These are phyloP conservation scores for Triticum aestivum DNA, from an alignment of 176 grass and related monocot genomes.

Conservation along the genomic window DNA sequence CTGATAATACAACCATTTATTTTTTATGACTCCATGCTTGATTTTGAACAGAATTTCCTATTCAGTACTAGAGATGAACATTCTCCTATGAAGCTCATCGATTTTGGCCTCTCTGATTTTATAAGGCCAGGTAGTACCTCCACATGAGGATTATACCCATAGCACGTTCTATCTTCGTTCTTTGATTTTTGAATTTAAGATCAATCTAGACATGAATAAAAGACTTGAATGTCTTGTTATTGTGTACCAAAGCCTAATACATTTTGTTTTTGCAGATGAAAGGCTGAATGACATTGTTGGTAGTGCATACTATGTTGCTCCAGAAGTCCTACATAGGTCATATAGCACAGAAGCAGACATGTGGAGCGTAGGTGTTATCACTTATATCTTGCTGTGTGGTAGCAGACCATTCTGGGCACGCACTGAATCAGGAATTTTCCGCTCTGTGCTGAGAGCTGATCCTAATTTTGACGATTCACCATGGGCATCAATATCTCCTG, in stretches of 20 bases:
- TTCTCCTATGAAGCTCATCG: conserved; percentile 96
- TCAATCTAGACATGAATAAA: background rate
- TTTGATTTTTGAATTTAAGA: conserved; percentile 14
- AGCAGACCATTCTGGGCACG: conserved; percentile 98
- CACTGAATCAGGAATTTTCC: conserved; percentile 99
- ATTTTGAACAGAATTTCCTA: conserved; percentile 82
- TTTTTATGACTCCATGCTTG: background rate
- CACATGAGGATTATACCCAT: conserved; percentile 20
- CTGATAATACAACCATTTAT: conserved; percentile 24
- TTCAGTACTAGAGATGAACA: conserved; percentile 87
- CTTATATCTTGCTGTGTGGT: conserved; percentile 95
- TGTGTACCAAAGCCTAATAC: conserved; percentile 11
- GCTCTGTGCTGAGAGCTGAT: conserved; percentile 92
- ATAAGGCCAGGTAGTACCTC: conserved; percentile 76
- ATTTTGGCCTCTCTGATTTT: conserved; percentile 99
- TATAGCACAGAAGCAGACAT: conserved; percentile 98
- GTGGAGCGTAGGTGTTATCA: conserved; percentile 98
- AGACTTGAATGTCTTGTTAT: background rate
- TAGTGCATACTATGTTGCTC: conserved; percentile 98
- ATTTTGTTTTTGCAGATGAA: conserved; percentile 74
- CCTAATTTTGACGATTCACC: conserved; percentile 90
- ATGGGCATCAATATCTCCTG: conserved; percentile 75
- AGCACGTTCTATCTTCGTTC: background rate
- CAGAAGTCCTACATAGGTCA: conserved; percentile 95
- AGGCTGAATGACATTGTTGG: conserved; percentile 99